Base-by-base conservation (phyloP, 108 stramenopile species). In the Seminavis robusta region DNA sequence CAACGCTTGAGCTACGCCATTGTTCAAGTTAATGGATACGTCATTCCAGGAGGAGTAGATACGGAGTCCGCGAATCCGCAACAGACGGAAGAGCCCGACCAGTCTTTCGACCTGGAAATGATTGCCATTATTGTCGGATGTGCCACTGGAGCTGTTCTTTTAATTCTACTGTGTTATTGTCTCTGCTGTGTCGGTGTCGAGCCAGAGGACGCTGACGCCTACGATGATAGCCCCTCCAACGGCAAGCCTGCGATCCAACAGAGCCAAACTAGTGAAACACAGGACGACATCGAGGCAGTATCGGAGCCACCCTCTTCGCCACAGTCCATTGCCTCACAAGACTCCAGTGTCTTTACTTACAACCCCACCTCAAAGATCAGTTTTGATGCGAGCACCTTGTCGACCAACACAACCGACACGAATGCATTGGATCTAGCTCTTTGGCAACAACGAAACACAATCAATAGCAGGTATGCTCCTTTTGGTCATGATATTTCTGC, bases 311-410 rank as follows among this genome's bases (percentile, higher is more conserved):
- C 52, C 26, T 65, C 71, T 11, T 64, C 71, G 7, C 24, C 26
- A n/a, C 56, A 42, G 28, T 68, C 67, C 2, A 48, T 64, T 19
- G 27, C 54, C 3, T 68, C 67, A 2, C 65, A 67, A 31, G 65
- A 61, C 24, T 74, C 73, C 9, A 66, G 65, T 42, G 47, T 57
- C 44, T 74, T 74, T 43, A 74, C 73, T 23, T 68, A 64, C 45
- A 47, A 42, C 37, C 47, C 55, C 16, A 56, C 39, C 15, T 45
- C 63, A 32, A 5, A 32, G 54, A 34, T 61, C 65, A 1, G 37
- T 52, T 21, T 20, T 30, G 21, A 45, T 44, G 5, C 49, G 19
- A 23, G 20, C 52, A 26, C 57, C 10, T 29, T 43, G 3, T 7
- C 21, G 29, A 29, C 29, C 1, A 33, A 33, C 21, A n/a, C 47